Conservation (phyloP, 768 basidiomycete species). For the Gymnopilus dilepis region DNA sequence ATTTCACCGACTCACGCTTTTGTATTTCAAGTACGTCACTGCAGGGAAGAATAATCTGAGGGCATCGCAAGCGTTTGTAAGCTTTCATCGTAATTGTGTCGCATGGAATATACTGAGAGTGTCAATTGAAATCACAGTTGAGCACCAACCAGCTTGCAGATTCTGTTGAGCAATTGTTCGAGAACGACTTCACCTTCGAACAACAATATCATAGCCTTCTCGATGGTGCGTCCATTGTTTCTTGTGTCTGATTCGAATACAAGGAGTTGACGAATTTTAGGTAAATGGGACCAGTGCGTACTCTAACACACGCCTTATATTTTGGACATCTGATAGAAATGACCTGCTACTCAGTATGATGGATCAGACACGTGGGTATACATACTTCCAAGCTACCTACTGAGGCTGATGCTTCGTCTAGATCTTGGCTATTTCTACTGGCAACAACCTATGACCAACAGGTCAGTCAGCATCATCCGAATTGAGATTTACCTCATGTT, state of each 20-base stretch:
- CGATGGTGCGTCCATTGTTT: slow-evolving; percentile 42
- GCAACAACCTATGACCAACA: slow-evolving; percentile 74
- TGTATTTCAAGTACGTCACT: slow-evolving; percentile 45
- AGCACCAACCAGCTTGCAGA: slow-evolving; percentile 65
- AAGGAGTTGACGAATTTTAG: slow-evolving; percentile 28
- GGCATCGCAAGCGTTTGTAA: slow-evolving; percentile 62
- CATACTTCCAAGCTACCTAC: not conserved
- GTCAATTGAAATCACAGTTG: slow-evolving; percentile 30
- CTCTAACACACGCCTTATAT: slow-evolving; percentile 5
- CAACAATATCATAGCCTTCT: slow-evolving; percentile 62
- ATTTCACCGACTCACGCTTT: not conserved
- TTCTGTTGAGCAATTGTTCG: slow-evolving; percentile 60
- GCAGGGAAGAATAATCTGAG: slow-evolving; percentile 66
- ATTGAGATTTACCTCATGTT: not conserved
- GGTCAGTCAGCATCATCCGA: slow-evolving; percentile 36
- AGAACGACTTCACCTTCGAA: slow-evolving; percentile 65
- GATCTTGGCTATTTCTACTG: slow-evolving; percentile 69
- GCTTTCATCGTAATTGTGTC: slow-evolving; percentile 7
- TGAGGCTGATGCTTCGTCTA: slow-evolving; percentile 17
- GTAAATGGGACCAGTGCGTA: slow-evolving; percentile 69
- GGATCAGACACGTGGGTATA: slow-evolving; percentile 64
- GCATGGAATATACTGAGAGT: not conserved
- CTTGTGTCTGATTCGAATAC: not conserved
- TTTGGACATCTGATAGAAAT: not conserved
- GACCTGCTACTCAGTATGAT: slow-evolving; percentile 56